Conservation (phyloP, 176 grass and related monocot genomes). For the Pontederia crassipes region DNA sequence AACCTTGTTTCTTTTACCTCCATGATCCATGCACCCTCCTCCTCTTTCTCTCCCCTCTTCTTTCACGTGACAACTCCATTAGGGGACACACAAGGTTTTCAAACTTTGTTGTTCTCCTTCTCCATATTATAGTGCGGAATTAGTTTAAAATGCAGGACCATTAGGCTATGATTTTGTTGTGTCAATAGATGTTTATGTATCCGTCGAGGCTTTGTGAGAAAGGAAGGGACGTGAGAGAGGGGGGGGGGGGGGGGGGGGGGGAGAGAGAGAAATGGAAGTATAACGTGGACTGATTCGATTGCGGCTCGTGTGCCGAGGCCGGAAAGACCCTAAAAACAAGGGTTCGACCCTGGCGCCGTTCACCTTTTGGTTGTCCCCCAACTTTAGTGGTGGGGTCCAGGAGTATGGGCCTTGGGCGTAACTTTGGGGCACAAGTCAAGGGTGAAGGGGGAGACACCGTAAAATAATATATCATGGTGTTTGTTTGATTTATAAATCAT, state of each 20-base stretch:
- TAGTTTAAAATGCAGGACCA: too few species aligned
- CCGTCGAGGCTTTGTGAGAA: neutral
- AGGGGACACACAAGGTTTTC: too few species aligned
- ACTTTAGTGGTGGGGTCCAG: neutral
- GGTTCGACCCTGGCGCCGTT: neutral
- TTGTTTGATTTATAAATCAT: too few species aligned
- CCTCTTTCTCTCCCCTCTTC: too few species aligned
- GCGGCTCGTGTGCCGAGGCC: neutral
- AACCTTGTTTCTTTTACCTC: neutral
- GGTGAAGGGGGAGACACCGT: too few species aligned
- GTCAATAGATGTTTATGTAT: too few species aligned
- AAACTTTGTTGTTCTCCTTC: too few species aligned
- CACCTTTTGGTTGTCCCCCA: neutral
- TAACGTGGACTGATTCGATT: conserved; percentile 1
- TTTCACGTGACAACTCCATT: too few species aligned
- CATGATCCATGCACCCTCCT: neutral
- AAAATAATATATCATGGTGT: too few species aligned
- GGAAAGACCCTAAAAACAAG: neutral
- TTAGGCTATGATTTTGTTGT: too few species aligned
- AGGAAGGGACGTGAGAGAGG: neutral
- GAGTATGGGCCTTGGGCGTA: neutral
- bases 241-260: too few species aligned
- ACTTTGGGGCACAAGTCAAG: neutral
- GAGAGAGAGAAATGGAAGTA: neutral
- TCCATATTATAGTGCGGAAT: too few species aligned